Conservation (phyloP, 2,329 filamentous ascomycete genomes). For the Chalara sp. region DNA sequence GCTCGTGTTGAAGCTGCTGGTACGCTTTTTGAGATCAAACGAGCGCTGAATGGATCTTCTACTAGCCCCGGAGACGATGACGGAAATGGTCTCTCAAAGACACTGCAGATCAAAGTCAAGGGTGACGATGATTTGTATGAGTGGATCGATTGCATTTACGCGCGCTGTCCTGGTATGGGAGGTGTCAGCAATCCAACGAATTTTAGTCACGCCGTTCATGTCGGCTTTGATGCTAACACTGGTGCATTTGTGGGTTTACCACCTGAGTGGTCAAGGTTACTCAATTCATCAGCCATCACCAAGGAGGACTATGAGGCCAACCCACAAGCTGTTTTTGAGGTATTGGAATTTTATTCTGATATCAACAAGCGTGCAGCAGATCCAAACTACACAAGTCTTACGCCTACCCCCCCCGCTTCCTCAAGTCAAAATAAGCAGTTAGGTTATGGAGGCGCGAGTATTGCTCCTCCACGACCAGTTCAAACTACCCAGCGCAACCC, state of each 20-base stretch:
- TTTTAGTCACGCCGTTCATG: constrained; percentile 94
- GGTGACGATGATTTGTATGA: constrained; percentile 95
- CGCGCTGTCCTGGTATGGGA: constrained; percentile 93
- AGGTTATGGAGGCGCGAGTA: constrained; percentile 48
- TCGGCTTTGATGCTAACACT: constrained; percentile 92
- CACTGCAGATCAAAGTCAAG: constrained; percentile 88
- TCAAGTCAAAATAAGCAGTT: constrained; percentile 55
- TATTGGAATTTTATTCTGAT: constrained; percentile 79
- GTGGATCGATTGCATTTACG: constrained; percentile 98
- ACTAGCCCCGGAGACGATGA: constrained; percentile 64
- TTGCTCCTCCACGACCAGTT: constrained; percentile 64
- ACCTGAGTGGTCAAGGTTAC: constrained; percentile 91
- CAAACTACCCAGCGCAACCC: constrained; percentile 40
- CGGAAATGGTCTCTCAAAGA: constrained; percentile 51
- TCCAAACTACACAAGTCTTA: constrained; percentile 61
- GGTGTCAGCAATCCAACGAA: constrained; percentile 98
- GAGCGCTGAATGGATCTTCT: constrained; percentile 60
- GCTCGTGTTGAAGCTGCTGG: constrained; percentile 85
- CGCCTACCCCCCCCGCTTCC: constrained; percentile 54
- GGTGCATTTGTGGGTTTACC: constrained; percentile 93
- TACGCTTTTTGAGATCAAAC: constrained; percentile 90
- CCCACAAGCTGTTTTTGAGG: constrained; percentile 76
- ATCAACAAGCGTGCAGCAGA: constrained; percentile 71
- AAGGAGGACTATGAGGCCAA: constrained; percentile 99
- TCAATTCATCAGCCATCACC: constrained; percentile 94